phyloP scores from a whole-genome alignment of 768 basidiomycete genomes.

The Phanerodontia chrysosporium region DNA sequence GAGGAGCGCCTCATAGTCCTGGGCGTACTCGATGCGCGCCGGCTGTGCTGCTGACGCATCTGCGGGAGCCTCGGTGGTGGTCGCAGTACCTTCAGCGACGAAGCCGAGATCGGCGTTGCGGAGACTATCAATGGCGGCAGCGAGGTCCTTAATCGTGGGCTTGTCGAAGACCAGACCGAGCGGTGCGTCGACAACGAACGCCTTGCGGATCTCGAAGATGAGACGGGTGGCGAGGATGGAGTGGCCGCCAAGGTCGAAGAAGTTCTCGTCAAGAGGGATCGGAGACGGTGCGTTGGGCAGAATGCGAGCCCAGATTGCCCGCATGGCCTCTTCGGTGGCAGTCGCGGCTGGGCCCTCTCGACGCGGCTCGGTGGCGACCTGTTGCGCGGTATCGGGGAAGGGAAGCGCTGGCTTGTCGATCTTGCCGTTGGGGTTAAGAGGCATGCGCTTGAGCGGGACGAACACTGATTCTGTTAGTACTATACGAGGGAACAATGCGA shows the following conservation, averaged over 20 bases:
- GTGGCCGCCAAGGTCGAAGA: conserved; percentile 98
- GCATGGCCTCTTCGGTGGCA: conserved; percentile 76
- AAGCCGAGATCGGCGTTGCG: conserved; percentile 81
- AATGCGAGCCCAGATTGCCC: conserved; percentile 78
- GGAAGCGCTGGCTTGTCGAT: conserved; percentile 98
- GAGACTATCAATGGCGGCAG: conserved; percentile 68
- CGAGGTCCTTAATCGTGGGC: conserved; percentile 80
- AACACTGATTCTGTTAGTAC: conserved; percentile 71
- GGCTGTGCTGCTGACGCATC: neutral
- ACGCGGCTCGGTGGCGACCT: conserved; percentile 38
- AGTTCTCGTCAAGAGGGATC: conserved; percentile 87
- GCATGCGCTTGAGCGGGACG: conserved; percentile 92
- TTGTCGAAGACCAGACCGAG: conserved; percentile 88
- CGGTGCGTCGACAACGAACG: conserved; percentile 86
- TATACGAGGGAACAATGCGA: no score
- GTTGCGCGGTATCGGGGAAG: conserved; percentile 93
- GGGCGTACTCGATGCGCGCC: conserved; percentile 60
- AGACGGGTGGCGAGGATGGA: conserved; percentile 96
- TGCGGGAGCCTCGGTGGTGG: neutral
- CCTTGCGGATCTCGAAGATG: conserved; percentile 93
- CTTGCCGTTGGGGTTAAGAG: conserved; percentile 98
- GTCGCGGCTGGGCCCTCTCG: conserved; percentile 38
- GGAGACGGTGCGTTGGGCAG: conserved; percentile 74
- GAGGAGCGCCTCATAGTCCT: conserved; percentile 68
- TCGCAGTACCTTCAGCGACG: conserved; percentile 19